Evolutionary conservation across 139 green algal genomes (phyloP).

Genomic region (Chlorella vulgaris): DNA sequence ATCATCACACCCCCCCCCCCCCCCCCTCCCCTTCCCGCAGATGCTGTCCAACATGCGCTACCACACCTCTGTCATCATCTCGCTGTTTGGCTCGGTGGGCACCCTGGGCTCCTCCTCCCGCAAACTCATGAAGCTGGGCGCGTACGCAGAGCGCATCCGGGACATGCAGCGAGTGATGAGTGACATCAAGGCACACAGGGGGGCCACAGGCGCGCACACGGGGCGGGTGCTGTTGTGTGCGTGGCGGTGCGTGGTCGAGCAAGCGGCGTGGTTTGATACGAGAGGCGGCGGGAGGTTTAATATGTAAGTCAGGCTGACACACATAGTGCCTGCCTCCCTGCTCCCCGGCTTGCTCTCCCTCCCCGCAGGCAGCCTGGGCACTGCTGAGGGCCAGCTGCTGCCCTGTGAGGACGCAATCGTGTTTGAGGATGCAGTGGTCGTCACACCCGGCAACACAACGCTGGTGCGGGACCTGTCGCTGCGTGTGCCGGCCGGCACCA

Average conservation of each 20-base stretch:
- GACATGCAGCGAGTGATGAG: slow-evolving; percentile 51
- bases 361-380: slow-evolving; percentile 5
- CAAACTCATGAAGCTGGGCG: slow-evolving; percentile 67
- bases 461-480: slow-evolving; percentile 65
- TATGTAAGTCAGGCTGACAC: not conserved
- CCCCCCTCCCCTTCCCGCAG: not conserved
- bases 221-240: not conserved
- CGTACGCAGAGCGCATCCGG: slow-evolving; percentile 65
- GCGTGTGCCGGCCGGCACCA: slow-evolving; percentile 65
- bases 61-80: slow-evolving; percentile 80
- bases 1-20: not conserved
- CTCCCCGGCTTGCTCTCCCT: not conserved
- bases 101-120: slow-evolving; percentile 57
- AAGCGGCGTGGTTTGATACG: no score
- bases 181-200: slow-evolving; percentile 20
- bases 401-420: slow-evolving; percentile 55
- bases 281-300: no score
- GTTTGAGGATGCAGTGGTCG: slow-evolving; percentile 71
- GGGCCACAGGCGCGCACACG: slow-evolving; percentile 12
- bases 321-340: no score
- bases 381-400: slow-evolving; percentile 12
- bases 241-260: no score
- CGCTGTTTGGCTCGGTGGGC: slow-evolving; percentile 69
- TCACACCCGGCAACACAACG: slow-evolving; percentile 64
- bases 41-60: slow-evolving; percentile 87